phyloP scores from a whole-genome alignment of 352 stramenopile genomes.

The Phytopythium chamaehyphon region DNA sequence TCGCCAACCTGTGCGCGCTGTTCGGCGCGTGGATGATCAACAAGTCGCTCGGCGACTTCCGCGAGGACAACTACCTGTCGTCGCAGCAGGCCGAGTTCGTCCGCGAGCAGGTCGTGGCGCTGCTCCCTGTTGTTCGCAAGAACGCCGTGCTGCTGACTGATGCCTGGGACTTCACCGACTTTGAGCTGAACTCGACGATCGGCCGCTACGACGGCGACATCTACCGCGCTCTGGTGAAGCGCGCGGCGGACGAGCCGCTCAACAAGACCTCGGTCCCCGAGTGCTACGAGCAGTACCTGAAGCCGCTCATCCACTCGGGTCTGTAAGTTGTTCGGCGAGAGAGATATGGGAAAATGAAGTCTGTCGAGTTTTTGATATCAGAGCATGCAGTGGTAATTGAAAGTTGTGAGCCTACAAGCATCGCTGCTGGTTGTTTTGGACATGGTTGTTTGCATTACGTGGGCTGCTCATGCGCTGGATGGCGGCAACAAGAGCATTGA shows the following conservation, averaged over 20 bases:
- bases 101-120: slow-evolving; percentile 22
- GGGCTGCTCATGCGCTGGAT: no score
- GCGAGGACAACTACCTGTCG: slow-evolving; percentile 50
- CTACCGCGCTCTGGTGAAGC: slow-evolving; percentile 52
- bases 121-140: slow-evolving; percentile 36
- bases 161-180: slow-evolving; percentile 40
- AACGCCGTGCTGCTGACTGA: slow-evolving; percentile 44
- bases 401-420: no score
- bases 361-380: not conserved
- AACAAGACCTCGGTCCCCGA: slow-evolving; percentile 54
- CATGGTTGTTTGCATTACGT: no score
- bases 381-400: no score
- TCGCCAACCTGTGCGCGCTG: slow-evolving; percentile 31
- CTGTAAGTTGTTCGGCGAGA: slow-evolving; percentile 16
- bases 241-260: slow-evolving; percentile 42
- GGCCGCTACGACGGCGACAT: slow-evolving; percentile 71
- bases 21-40: slow-evolving; percentile 46
- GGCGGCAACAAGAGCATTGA: no score
- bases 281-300: slow-evolving; percentile 54
- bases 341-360: slow-evolving; percentile 3
- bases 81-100: slow-evolving; percentile 34
- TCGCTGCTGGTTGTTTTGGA: no score
- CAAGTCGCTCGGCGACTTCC: slow-evolving; percentile 49
- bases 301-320: slow-evolving; percentile 28
- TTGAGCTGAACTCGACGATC: slow-evolving; percentile 68